Conservation (phyloP, 2,329 filamentous ascomycete genomes). For the Cladosporium oxysporum region DNA sequence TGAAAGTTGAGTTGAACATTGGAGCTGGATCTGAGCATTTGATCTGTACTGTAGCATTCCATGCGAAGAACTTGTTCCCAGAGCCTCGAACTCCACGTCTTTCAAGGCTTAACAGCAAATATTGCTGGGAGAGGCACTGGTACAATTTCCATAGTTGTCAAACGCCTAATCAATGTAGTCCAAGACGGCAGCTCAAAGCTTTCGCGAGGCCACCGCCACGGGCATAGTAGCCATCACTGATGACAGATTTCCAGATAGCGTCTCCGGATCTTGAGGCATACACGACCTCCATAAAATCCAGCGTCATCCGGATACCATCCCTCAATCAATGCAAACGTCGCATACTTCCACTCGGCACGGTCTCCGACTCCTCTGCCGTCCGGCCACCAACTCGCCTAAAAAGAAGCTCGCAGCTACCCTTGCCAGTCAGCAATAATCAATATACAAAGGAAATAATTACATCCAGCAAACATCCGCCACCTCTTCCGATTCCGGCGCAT, state of each 20-base stretch:
- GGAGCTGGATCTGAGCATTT: background rate
- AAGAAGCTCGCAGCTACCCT: constrained; percentile 9
- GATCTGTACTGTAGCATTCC: background rate
- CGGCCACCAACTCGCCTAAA: background rate
- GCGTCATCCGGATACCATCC: background rate
- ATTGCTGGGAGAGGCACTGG: background rate
- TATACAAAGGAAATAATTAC: background rate
- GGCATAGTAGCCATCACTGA: background rate
- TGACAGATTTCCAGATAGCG: background rate
- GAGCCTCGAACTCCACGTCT: background rate
- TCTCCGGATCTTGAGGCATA: background rate
- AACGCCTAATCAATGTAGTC: background rate
- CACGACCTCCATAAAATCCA: background rate
- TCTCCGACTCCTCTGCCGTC: background rate
- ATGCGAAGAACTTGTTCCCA: background rate
- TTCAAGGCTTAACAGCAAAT: background rate
- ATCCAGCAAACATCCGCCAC: background rate
- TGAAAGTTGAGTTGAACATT: background rate
- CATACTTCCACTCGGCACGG: background rate
- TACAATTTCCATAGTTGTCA: background rate
- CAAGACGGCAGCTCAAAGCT: background rate
- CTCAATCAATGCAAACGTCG: background rate
- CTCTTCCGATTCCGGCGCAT: background rate
- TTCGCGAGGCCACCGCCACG: background rate
- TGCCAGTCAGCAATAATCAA: background rate